Percentiles rank a stretch among this genome's conserved stretches.
These are phyloP conservation scores for Candida smagusa DNA, from an alignment of 1,139 yeast genomes.

Conservation along the genomic window DNA sequence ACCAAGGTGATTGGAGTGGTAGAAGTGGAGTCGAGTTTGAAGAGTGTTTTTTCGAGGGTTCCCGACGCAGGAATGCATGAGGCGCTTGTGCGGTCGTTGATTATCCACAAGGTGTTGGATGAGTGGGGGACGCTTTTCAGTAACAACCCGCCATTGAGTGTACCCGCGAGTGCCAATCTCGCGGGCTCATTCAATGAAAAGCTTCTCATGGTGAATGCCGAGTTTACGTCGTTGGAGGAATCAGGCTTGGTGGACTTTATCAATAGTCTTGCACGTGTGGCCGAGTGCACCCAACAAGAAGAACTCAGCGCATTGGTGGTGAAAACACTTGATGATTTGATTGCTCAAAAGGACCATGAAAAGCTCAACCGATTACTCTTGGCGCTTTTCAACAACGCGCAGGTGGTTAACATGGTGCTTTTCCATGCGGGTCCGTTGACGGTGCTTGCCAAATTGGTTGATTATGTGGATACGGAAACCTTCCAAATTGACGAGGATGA, in stretches of 20 bases:
- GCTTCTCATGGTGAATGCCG: conserved; percentile 47
- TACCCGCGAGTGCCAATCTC: conserved; percentile 2
- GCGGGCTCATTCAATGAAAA: conserved; percentile 23
- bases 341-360: conserved; percentile 35
- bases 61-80: background rate
- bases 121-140: conserved; percentile 44
- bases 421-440: conserved; percentile 23
- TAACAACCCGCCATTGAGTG: conserved; percentile 1
- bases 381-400: conserved; percentile 39
- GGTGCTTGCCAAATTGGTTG: conserved; percentile 27
- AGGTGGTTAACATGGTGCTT: conserved; percentile 41
- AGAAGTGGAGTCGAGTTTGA: background rate
- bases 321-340: conserved; percentile 36
- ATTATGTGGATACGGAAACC: conserved; percentile 32
- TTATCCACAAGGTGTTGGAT: conserved; percentile 34
- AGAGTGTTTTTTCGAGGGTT: background rate
- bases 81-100: conserved; percentile 51
- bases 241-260: conserved; percentile 44
- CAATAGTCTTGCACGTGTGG: conserved; percentile 20
- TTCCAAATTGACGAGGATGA: conserved; percentile 45
- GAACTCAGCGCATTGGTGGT: conserved; percentile 36
- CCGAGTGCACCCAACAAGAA: conserved; percentile 36
- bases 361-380: conserved; percentile 50
- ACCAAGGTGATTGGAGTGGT: background rate
- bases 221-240: conserved; percentile 53